These are phyloP conservation scores for Pleurozium schreberi DNA, from an alignment of 225 moss, liverwort and hornwort species.

Conservation along the genomic window DNA sequence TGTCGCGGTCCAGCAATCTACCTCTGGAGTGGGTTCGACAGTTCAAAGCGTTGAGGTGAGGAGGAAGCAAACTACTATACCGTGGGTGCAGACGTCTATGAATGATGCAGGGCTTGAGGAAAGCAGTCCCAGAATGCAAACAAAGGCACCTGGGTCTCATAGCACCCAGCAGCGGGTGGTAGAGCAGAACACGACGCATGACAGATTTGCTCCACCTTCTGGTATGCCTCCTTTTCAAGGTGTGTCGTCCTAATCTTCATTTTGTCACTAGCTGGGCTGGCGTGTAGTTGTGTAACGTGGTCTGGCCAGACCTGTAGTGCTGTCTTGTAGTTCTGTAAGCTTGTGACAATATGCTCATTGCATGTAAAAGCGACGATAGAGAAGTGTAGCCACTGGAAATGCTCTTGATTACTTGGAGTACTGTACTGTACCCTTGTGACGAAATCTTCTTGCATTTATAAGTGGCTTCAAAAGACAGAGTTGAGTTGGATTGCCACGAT, in stretches of 20 bases:
- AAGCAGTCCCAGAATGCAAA: conserved; percentile 10
- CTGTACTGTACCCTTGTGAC: not conserved
- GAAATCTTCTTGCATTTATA: not conserved
- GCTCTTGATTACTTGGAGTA: not conserved
- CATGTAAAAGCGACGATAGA: not conserved
- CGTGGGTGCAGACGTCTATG: conserved; percentile 18
- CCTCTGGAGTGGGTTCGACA: not conserved
- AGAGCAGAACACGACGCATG: conserved; percentile 6
- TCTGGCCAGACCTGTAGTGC: too few relatives aligned
- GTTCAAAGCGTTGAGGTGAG: conserved; percentile 23
- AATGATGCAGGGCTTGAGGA: not conserved
- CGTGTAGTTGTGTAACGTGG: too few relatives aligned
- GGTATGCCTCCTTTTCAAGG: conserved; percentile 5
- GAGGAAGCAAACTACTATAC: conserved; percentile 34
- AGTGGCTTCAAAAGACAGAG: not conserved
- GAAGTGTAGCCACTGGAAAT: not conserved
- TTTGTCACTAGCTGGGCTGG: too few relatives aligned
- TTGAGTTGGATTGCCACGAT: not conserved
- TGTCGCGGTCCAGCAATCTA: conserved; percentile 1
- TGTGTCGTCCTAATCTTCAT: too few relatives aligned
- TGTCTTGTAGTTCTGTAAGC: not conserved
- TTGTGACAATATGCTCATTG: not conserved
- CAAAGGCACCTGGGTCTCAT: not conserved
- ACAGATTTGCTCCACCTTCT: conserved; percentile 12
- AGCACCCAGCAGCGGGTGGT: conserved; percentile 12